Conservation (phyloP, 75 land plant genomes). For the Pinus taeda region DNA sequence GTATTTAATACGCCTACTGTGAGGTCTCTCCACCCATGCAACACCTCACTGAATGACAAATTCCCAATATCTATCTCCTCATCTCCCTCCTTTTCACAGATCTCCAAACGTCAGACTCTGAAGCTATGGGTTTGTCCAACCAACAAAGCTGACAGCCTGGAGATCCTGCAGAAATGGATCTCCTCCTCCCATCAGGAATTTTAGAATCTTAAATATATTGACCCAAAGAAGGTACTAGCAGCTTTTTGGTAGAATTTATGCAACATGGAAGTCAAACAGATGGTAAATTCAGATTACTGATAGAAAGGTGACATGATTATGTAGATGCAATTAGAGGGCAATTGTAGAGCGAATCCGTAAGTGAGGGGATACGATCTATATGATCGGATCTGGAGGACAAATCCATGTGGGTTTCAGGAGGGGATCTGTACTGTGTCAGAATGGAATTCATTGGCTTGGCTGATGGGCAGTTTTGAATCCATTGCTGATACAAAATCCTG, state of each 20-base stretch:
- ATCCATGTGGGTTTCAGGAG: neutral
- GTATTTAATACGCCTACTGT: neutral
- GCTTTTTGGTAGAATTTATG: neutral
- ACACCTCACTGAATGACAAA: neutral
- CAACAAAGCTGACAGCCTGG: neutral
- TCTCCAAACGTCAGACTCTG: neutral
- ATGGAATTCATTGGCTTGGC: neutral
- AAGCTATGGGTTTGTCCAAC: neutral
- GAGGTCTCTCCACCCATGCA: neutral
- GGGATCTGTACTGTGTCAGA: constrained; percentile 4
- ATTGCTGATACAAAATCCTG: neutral
- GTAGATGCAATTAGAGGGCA: neutral
- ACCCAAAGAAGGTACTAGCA: neutral
- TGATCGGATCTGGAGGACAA: neutral
- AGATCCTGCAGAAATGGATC: neutral
- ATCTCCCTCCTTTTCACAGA: neutral
- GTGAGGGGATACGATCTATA: neutral
- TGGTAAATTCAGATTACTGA: neutral
- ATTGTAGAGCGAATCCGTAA: neutral
- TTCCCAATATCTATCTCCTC: neutral
- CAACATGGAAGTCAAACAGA: neutral
- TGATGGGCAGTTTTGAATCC: no score
- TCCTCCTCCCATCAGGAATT: neutral
- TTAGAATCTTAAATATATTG: neutral
- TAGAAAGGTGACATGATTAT: neutral